Evolutionary conservation across 1,139 yeast genomes (phyloP).

Genomic region (Taphrina wiesneri): DNA sequence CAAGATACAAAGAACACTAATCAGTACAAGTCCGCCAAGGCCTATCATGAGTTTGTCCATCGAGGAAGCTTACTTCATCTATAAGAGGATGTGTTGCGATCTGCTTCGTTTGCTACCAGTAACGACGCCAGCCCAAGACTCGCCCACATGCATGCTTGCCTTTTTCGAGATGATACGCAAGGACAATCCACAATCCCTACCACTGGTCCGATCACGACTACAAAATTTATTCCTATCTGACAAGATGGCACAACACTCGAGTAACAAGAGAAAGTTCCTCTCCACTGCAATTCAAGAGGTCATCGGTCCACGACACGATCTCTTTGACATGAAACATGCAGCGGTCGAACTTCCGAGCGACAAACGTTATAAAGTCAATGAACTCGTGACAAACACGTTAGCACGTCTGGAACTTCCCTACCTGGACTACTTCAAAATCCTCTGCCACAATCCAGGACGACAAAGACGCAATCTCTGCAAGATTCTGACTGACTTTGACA

Average conservation of each 20-base stretch:
- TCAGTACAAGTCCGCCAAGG: conserved; percentile 35
- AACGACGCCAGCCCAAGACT: conserved; percentile 1
- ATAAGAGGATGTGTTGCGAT: conserved; percentile 17
- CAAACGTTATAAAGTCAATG: conserved; percentile 1
- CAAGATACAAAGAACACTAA: conserved; percentile 27
- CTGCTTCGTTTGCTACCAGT: conserved; percentile 10
- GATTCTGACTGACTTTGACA: conserved; percentile 66
- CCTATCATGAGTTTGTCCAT: conserved; percentile 32
- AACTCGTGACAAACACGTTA: conserved; percentile 6
- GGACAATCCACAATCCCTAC: conserved; percentile 5
- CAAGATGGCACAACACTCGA: conserved; percentile 11
- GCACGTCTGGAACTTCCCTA: conserved; percentile 12
- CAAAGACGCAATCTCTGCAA: conserved; percentile 72
- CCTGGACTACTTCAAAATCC: conserved; percentile 53
- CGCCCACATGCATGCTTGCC: conserved; percentile 24
- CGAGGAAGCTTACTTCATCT: conserved; percentile 8
- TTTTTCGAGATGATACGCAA: conserved; percentile 5
- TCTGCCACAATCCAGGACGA: conserved; percentile 75
- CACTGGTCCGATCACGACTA: conserved; percentile 15
- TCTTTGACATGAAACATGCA: conserved; percentile 18
- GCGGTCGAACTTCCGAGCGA: conserved; percentile 17
- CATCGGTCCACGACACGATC: conserved; percentile 10
- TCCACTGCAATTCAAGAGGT: conserved; percentile 25
- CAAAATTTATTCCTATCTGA: conserved; percentile 13
- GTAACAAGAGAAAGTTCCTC: conserved; percentile 18